These are phyloP conservation scores for Trametes sanguinea DNA, from an alignment of 768 basidiomycete genomes.

Conservation along the genomic window DNA sequence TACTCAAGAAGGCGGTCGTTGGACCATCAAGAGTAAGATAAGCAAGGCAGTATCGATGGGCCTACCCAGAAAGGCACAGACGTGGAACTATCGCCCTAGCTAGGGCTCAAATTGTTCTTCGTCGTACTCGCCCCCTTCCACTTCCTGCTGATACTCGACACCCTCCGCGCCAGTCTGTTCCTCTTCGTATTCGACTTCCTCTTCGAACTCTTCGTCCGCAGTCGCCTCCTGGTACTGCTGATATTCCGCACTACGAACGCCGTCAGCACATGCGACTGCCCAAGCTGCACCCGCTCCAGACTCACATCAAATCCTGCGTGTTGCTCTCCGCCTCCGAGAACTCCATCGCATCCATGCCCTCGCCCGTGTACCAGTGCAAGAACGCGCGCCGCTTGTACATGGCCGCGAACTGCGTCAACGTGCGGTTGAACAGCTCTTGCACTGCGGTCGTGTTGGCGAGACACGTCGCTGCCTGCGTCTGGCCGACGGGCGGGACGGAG, in stretches of 20 bases:
- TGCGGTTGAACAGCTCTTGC: slow-evolving; percentile 84
- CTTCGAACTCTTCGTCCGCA: slow-evolving; percentile 45
- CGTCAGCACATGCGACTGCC: slow-evolving; percentile 17
- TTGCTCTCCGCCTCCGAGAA: slow-evolving; percentile 90
- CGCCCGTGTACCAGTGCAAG: slow-evolving; percentile 88
- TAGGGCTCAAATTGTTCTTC: slow-evolving; percentile 4
- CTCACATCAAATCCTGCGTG: slow-evolving; percentile 77
- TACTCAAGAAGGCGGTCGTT: not conserved
- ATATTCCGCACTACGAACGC: slow-evolving; percentile 72
- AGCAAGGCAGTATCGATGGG: not conserved
- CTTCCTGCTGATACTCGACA: slow-evolving; percentile 21
- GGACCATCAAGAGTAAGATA: slow-evolving; percentile 6
- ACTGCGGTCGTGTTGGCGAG: slow-evolving; percentile 81
- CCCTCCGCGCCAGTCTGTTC: slow-evolving; percentile 12
- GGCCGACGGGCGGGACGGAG: slow-evolving; percentile 81
- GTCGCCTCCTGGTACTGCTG: slow-evolving; percentile 77
- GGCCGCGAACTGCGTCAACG: slow-evolving; percentile 63
- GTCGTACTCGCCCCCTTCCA: slow-evolving; percentile 2
- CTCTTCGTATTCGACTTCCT: slow-evolving; percentile 34
- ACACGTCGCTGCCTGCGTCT: slow-evolving; percentile 70
- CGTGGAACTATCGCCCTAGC: not conserved
- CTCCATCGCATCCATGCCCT: slow-evolving; percentile 89
- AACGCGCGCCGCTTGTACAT: slow-evolving; percentile 89
- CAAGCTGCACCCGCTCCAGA: slow-evolving; percentile 15
- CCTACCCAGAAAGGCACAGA: not conserved